A percentile compares a stretch with the other conserved stretches of the same genome.
These are phyloP conservation scores for Colletotrichum magnum DNA, from an alignment of 2,329 filamentous ascomycete genomes.

Conservation along the genomic window DNA sequence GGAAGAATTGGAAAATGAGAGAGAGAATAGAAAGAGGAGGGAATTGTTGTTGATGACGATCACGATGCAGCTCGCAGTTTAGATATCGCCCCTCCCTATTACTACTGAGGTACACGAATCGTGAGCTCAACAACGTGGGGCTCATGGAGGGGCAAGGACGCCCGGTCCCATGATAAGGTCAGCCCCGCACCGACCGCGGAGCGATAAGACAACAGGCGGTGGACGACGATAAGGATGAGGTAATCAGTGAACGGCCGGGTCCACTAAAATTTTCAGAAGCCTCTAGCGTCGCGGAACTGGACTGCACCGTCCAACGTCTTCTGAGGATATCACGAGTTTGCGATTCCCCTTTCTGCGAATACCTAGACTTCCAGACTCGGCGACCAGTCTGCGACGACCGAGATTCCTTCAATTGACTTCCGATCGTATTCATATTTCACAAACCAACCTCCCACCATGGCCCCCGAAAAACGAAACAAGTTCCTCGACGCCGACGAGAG, in stretches of 20 bases:
- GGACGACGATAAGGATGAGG: constrained; percentile 26
- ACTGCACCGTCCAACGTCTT: not conserved
- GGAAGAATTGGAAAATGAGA: not conserved
- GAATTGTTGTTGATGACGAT: not conserved
- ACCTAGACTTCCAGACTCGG: not conserved
- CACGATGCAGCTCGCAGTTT: constrained; percentile 25
- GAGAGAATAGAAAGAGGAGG: not conserved
- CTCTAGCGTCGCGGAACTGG: constrained; percentile 1
- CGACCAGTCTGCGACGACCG: not conserved
- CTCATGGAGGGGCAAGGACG: constrained; percentile 30
- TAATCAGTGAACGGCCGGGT: constrained; percentile 19
- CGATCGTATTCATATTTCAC: not conserved
- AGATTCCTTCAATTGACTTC: not conserved
- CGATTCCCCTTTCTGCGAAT: too few species aligned
- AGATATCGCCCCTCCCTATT: constrained; percentile 26
- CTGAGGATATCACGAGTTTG: too few species aligned
- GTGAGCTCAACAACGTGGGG: constrained; percentile 41
- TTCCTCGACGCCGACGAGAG: constrained; percentile 76
- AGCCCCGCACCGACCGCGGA: constrained; percentile 29
- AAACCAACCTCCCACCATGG: constrained; percentile 61
- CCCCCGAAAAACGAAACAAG: constrained; percentile 78
- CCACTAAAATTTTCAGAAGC: constrained; percentile 1
- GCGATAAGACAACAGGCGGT: constrained; percentile 4
- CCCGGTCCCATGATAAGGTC: constrained; percentile 5
- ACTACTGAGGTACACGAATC: constrained; percentile 26